Evolutionary conservation across 345 rosid genomes (phyloP), one percentile per base, ranked within the genome.

Genomic region (Noccaea caerulescens): DNA sequence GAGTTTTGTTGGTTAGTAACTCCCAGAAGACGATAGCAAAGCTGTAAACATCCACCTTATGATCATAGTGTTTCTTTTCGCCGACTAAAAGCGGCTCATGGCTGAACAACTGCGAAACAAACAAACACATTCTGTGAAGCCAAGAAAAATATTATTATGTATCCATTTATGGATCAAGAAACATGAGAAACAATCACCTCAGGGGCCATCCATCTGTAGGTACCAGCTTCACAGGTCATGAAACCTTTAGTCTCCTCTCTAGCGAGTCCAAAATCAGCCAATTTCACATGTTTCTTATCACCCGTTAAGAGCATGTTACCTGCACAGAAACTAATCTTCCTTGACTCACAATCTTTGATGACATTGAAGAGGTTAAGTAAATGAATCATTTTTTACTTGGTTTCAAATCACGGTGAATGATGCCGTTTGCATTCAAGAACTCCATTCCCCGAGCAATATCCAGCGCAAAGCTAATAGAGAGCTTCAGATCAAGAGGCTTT

Each of bases 41-140:
- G 67, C 96, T 89, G 76, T 85, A 89, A 39, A 86, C 92, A 68
- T 89, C 96, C 57, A 84, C 96, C 79, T 87, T 89, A 78, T 83
- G 90, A 68, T 89, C 89, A 32, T 89, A 89, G 52, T 78, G 84
- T 77, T 84, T 85, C 82, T 83, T 85, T 60, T 58, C 83, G 32
- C 91, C 91, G 9, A 38, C 12, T 36, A 50, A 79, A 43, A 82
- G 77, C 38, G 90, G 80, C 34, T 82, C 92, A 66, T 50, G 60
- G 79, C 87, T 82, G 80, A 84, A 84, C 74, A 89, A 49, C 96
- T 89, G 81, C 16, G 42, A 56, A 20, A n/a, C 27, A 55, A 30
- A 32, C 46, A 20, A 20, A 20, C 23, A 20, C 23, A 39, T 41
- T n/a, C 0, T n/a, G 57, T 73, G 13, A 58, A 32, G 39, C 53